Evolutionary conservation across 208 protist species (phyloP), one percentile per base, ranked within the genome.

Genomic region (Ichthyophonus hoferi): DNA sequence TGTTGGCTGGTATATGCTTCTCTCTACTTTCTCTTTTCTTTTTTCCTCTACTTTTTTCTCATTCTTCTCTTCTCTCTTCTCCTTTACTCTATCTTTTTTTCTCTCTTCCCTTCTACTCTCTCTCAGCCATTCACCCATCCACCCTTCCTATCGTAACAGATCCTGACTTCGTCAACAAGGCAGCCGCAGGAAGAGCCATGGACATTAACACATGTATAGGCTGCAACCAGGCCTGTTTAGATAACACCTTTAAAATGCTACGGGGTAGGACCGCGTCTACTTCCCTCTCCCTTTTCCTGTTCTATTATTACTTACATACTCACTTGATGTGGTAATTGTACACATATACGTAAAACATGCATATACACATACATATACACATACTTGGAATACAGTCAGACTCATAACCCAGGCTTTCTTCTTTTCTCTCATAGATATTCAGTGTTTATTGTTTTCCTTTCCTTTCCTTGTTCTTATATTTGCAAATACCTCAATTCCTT

Each of bases 201-300:
- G 93, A 95, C 67, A 97, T 96, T 83, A 92, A 97, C 67, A 96
- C 95, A 0, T 98, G 97, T 92, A 98, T 98, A 86, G 97, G 92
- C 14, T 98, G 97, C 92, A 98, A 97, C 86, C 97, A 98, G 91
- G 95, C 95, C 24, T 98, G 97, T 79, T 91, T 98, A 2, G 96
- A 97, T 89, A 94, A 96, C 17, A 92, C 96, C 40, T 98, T 97
- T n/a, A n/a, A n/a, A n/a, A n/a, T n/a, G n/a, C n/a, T n/a, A n/a
- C n/a, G n/a, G n/a, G n/a, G n/a, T n/a, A n/a, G n/a, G n/a, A n/a
- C n/a, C n/a, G n/a, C n/a, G n/a, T n/a, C n/a, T n/a, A n/a, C n/a
- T n/a, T n/a, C n/a, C n/a, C n/a, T n/a, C n/a, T n/a, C n/a, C n/a
- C n/a, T n/a, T n/a, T n/a, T n/a, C n/a, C n/a, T n/a, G n/a, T n/a